Conservation (phyloP, 352 stramenopile species). For the Pythium volutum region DNA sequence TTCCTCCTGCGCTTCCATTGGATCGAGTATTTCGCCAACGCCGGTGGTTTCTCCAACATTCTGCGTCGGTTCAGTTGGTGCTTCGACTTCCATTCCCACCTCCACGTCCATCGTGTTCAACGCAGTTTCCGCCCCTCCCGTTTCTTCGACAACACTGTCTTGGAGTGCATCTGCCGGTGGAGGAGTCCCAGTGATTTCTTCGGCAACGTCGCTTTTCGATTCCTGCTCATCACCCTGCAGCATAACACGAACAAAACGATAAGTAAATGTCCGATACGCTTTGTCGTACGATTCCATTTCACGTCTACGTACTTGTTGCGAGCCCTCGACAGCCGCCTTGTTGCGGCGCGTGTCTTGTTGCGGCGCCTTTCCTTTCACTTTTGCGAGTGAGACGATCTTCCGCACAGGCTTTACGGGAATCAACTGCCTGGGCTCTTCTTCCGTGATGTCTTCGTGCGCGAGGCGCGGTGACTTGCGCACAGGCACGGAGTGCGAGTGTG, state of each 20-base stretch:
- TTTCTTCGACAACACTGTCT: not conserved
- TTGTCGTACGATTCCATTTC: not conserved
- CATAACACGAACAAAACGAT: not conserved
- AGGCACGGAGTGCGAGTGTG: not conserved
- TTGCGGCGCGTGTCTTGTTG: not conserved
- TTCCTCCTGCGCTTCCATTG: not conserved
- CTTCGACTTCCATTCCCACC: not conserved
- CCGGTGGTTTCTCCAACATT: not conserved
- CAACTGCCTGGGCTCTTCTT: not conserved
- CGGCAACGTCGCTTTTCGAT: not conserved
- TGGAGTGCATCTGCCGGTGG: not conserved
- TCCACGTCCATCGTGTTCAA: not conserved
- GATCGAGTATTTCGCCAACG: not conserved
- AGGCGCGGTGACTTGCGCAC: conserved; percentile 3
- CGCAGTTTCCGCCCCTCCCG: not conserved
- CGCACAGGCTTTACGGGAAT: not conserved
- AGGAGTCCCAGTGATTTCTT: not conserved
- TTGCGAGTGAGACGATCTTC: conserved; percentile 11
- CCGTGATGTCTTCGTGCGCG: not conserved
- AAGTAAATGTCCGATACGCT: not conserved
- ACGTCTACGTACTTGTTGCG: not conserved
- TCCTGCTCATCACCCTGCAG: not conserved
- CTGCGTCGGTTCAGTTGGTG: not conserved
- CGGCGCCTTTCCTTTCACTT: conserved; percentile 4
- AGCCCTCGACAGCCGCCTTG: not conserved